Base-by-base conservation (phyloP, 2,329 filamentous ascomycete genomes). In the Aspergillus ibericus region DNA sequence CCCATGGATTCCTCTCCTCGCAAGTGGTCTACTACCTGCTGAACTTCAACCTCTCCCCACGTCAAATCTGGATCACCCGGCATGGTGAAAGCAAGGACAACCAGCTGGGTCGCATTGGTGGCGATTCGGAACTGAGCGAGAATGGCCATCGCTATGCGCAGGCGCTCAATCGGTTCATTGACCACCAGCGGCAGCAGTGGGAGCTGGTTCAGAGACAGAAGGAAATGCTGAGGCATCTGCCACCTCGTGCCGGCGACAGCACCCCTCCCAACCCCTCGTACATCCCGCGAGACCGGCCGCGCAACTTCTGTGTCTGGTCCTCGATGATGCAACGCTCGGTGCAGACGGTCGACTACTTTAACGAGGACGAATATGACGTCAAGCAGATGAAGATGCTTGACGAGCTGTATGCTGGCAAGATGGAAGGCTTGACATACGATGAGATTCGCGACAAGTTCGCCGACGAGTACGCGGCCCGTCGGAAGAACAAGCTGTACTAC, bases 341-440 rank as follows among this genome's bases (percentile, higher is more conserved):
- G 52, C 87, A 96, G 71, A 96, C 93, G 0, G 92, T 90, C 0
- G 87, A 95, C 63, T 89, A 90, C 73, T 99, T 98, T 73, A 90
- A 96, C 66, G 95, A 98, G 64, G 93, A 98, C 20, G 91, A 96
- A 55, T 96, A 93, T 73, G 95, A 98, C 65, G 88, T 96, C 67
- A 99, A 99, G 80, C 91, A 96, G 66, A 96, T 93, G 92, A 90
- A 93, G 70, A 96, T 96, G 91, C 84, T 99, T 53, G 96, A 99
- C 71, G 95, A 99, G 77, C 85, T 99, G 50, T 96, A 98, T 68
- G 89, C 93, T 0, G 95, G 95, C 13, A 84, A 87, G 51, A 96
- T 97, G 79, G 95, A 99, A 72, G 93, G 95, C 52, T 87, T 97
- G 81, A 98, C 95, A 0, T 98, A 99, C 74, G 85, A 90, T 2